Percentiles rank a stretch among this genome's conserved stretches.
phyloP scores from a whole-genome alignment of 2,329 filamentous ascomycete species.

The Didymella pinodella region DNA sequence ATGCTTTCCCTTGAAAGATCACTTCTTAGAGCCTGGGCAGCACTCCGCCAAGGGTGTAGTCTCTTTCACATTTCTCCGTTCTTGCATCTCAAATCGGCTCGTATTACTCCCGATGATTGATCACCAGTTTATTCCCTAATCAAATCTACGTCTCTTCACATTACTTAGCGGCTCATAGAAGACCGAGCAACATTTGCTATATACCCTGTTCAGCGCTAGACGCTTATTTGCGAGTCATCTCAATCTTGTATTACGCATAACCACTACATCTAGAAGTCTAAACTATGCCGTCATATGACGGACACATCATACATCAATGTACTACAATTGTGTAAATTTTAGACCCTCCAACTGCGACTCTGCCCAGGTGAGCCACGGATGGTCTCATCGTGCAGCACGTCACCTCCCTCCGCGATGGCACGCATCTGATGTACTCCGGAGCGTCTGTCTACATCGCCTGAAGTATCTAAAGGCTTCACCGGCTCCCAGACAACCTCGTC shows the following conservation, averaged over 20 bases:
- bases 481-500: neutral
- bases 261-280: conserved; percentile 5
- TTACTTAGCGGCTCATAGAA: conserved; percentile 2
- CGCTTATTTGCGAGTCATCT: neutral
- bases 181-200: conserved; percentile 12
- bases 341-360: too few species aligned
- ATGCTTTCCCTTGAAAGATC: conserved; percentile 24
- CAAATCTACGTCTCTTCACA: neutral
- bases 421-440: neutral
- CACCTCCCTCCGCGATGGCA: neutral
- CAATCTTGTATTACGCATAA: neutral
- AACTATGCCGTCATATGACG: too few species aligned
- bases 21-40: neutral
- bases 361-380: neutral
- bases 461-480: neutral
- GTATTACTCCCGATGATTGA: neutral
- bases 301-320: too few species aligned
- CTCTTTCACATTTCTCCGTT: neutral
- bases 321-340: too few species aligned
- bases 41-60: neutral
- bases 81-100: too few species aligned
- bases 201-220: conserved; percentile 18
- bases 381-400: neutral
- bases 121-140: neutral
- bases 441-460: neutral